Conservation (phyloP, 1,139 yeast genomes). For the Yamadazyma diddensiae region DNA sequence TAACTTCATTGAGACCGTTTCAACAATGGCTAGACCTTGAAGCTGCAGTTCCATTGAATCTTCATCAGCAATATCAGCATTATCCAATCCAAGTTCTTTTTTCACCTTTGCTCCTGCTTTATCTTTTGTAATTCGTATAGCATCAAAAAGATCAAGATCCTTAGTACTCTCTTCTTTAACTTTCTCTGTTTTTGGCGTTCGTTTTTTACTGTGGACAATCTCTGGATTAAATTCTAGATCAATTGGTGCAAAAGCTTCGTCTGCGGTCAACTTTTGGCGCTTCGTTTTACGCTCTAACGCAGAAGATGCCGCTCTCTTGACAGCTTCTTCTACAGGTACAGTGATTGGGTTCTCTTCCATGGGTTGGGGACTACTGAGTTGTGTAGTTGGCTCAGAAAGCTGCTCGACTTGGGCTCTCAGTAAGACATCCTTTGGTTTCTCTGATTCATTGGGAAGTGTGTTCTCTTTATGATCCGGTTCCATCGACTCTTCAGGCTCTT, state of each 20-base stretch:
- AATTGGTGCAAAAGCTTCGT: not conserved
- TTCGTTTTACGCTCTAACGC: constrained; percentile 2
- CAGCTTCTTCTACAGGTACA: not conserved
- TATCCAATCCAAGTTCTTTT: constrained; percentile 27
- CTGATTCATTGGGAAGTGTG: not conserved
- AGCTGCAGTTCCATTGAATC: constrained; percentile 12
- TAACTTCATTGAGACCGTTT: constrained; percentile 25
- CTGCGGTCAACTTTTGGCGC: constrained; percentile 2
- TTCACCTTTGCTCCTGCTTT: constrained; percentile 24
- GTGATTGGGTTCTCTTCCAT: too few relatives aligned
- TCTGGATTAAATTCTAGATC: constrained; percentile 5
- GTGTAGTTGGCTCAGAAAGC: too few relatives aligned
- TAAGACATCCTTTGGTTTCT: not conserved
- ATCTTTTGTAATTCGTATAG: constrained; percentile 30
- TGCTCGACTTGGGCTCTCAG: too few relatives aligned
- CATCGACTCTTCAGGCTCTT: not conserved
- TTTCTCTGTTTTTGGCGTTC: not conserved
- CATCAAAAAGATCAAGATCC: constrained; percentile 25
- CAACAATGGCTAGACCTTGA: constrained; percentile 34
- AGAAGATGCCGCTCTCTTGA: not conserved
- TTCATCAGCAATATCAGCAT: constrained; percentile 6
- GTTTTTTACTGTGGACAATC: constrained; percentile 2
- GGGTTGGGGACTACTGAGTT: too few relatives aligned
- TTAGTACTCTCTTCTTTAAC: constrained; percentile 1
- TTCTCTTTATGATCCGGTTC: not conserved